Evolutionary conservation across 805 yeast genomes (phyloP).

Genomic region (Cyberlindnera maclurae): DNA sequence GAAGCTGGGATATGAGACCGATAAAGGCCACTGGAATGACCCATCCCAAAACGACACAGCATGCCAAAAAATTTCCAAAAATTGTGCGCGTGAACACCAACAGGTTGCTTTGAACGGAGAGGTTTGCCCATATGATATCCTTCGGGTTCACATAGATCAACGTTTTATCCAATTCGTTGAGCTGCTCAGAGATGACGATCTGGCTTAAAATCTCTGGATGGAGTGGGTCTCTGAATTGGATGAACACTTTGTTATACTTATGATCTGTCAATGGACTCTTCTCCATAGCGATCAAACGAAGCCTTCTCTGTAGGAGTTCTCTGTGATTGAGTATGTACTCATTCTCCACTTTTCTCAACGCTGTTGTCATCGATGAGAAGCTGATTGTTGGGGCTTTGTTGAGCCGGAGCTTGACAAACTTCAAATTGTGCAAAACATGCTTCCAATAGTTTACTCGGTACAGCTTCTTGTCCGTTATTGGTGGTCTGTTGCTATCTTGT

Average conservation of each 20-base stretch:
- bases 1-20: slow-evolving; percentile 68
- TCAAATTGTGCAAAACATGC: slow-evolving; percentile 1
- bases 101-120: slow-evolving; percentile 33
- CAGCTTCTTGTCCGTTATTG: not conserved
- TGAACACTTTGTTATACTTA: slow-evolving; percentile 42
- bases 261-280: slow-evolving; percentile 21
- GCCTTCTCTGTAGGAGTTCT: slow-evolving; percentile 8
- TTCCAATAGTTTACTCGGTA: slow-evolving; percentile 1
- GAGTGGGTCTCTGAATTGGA: slow-evolving; percentile 50
- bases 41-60: slow-evolving; percentile 53
- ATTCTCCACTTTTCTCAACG: not conserved
- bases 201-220: slow-evolving; percentile 64
- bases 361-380: not conserved
- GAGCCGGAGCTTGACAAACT: not conserved
- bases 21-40: slow-evolving; percentile 79
- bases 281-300: slow-evolving; percentile 14
- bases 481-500: not conserved
- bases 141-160: slow-evolving; percentile 51
- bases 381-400: not conserved
- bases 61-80: slow-evolving; percentile 41
- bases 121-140: slow-evolving; percentile 68
- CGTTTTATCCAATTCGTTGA: slow-evolving; percentile 36
- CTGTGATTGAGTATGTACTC: slow-evolving; percentile 7
- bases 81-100: slow-evolving; percentile 32
- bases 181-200: slow-evolving; percentile 37